phyloP scores from a whole-genome alignment of 179 eudicot genomes.

The Silene noctiflora region DNA sequence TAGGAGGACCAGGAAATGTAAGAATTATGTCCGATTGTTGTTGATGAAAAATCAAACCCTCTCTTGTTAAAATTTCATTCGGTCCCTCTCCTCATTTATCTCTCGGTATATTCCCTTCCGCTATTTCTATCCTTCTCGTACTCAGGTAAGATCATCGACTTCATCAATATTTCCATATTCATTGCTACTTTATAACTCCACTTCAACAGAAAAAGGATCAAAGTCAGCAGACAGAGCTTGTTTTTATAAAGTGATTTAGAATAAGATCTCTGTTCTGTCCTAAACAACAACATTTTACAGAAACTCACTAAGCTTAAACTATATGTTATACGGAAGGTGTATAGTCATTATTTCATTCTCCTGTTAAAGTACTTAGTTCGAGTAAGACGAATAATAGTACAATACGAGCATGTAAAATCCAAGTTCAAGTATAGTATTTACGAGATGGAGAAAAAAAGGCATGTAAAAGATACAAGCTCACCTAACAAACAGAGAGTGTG shows the following conservation, averaged over 20 bases:
- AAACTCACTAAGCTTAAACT: neutral
- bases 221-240: neutral
- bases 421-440: neutral
- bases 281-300: neutral
- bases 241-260: neutral
- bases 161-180: no score
- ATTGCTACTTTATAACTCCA: no score
- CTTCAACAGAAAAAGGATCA: neutral
- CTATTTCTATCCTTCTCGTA: no score
- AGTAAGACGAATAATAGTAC: neutral
- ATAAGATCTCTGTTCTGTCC: neutral
- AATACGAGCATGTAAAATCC: neutral
- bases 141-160: no score
- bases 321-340: neutral
- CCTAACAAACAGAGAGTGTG: conserved; percentile 91
- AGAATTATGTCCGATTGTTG: no score
- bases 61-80: no score
- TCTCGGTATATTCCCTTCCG: no score
- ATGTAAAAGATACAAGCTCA: conserved; percentile 22
- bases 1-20: neutral
- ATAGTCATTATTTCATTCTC: neutral
- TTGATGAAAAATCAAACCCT: no score
- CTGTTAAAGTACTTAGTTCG: neutral
- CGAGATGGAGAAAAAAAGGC: neutral
- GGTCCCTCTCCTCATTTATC: no score